Base-by-base conservation (phyloP, 2,329 filamentous ascomycete genomes). In the Rutstroemia sydowiana region DNA sequence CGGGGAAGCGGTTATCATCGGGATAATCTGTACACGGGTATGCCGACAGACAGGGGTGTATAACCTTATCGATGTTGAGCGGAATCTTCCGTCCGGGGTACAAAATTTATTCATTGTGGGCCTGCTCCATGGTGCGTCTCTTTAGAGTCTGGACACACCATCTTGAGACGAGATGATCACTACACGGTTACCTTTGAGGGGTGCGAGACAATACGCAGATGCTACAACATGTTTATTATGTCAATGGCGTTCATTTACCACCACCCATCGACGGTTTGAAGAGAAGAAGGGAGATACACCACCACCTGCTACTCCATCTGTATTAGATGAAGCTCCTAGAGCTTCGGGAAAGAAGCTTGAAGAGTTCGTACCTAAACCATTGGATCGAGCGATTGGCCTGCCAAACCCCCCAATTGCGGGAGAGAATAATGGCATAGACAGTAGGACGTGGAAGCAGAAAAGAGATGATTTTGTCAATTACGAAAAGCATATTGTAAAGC, bases 401-500 rank as follows among this genome's bases (percentile, higher is more conserved):
- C 75, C 76, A 10, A 71, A 79, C 34, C 86, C 90, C 2, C 93
- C 93, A 0, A 71, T 75, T 53, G 71, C 80, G 11, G 89, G 89
- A 54, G 84, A 97, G 68, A 96, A 97, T 70, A 85, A 82, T 1
- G 90, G 90, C 48, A 68, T 87, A 55, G 88, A 95, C 62, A 64
- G 61, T 16, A 82, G 91, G 37, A 76, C 82, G 1, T 68, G 87
- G 56, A 74, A 74, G 55, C 76, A 95, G 70, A 80, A 82, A 45
- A 78, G 84, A 37, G 82, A 88, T 57, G 90, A 95, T 65, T 89
- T 95, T 65, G 82, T 88, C 57, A 76, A 93, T 69, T 91, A 88
- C 64, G 85, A 93, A 53, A 91, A 88, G 68, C 91, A 97, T 66
- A 70, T 96, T 7, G 75, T 79, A 58, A 79, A 84, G 59, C 81